Evolutionary conservation across 2,329 filamentous ascomycete species (phyloP).

Genomic region (Chrysoporthe puriensis): DNA sequence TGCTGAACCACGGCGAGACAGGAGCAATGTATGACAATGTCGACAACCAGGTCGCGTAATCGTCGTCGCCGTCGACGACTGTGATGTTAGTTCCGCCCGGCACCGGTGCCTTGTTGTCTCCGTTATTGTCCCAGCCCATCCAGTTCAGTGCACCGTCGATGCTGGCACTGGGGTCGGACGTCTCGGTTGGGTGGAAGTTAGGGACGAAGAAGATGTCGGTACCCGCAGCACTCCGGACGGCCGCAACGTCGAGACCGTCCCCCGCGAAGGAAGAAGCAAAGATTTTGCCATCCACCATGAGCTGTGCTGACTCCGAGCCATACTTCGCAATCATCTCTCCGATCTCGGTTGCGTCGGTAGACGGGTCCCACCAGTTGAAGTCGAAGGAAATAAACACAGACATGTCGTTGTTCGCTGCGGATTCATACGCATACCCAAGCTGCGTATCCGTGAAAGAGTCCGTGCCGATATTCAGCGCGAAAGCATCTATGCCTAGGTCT

Average conservation of each 20-base stretch:
- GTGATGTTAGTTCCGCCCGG: conserved; percentile 40
- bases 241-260: conserved; percentile 48
- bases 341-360: conserved; percentile 42
- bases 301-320: conserved; percentile 47
- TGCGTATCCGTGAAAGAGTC: conserved; percentile 49
- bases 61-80: conserved; percentile 44
- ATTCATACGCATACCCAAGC: conserved; percentile 52
- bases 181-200: conserved; percentile 50
- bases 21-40: conserved; percentile 32
- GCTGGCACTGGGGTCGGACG: conserved; percentile 38
- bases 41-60: conserved; percentile 42
- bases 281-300: conserved; percentile 51
- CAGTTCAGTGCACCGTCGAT: conserved; percentile 50
- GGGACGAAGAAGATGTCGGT: conserved; percentile 52
- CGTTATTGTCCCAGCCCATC: conserved; percentile 46
- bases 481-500: conserved; percentile 37
- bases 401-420: conserved; percentile 50
- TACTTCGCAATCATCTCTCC: conserved; percentile 52
- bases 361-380: conserved; percentile 27
- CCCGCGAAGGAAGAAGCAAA: conserved; percentile 59
- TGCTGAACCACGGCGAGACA: conserved; percentile 30
- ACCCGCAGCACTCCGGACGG: conserved; percentile 46
- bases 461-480: conserved; percentile 37
- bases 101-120: conserved; percentile 54
- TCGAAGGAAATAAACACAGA: conserved; percentile 63